A percentile compares a stretch with the other conserved stretches of the same genome.
Evolutionary conservation across 164 flowering plant genomes (phyloP).

Genomic region (Tinospora cordifolia): DNA sequence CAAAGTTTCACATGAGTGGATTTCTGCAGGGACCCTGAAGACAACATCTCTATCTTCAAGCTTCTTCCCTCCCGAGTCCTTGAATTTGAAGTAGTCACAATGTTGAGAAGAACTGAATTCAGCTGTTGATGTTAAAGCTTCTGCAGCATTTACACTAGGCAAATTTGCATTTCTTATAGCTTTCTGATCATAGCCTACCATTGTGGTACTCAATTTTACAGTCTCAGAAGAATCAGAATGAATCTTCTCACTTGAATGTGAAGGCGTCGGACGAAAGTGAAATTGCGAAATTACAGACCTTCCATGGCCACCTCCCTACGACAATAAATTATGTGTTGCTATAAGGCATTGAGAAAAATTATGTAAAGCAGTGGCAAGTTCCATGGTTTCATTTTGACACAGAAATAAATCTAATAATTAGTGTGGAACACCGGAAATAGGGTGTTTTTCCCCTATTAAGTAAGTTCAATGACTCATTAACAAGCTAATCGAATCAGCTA

Average conservation of each 20-base stretch:
- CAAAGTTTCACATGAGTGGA: conserved; percentile 9
- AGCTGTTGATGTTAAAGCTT: conserved; percentile 8
- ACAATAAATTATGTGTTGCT: not conserved
- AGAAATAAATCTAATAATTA: too few species aligned
- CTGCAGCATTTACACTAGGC: not conserved
- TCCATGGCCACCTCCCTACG: conserved; percentile 27
- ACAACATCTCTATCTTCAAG: conserved; percentile 18
- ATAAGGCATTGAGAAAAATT: too few species aligned
- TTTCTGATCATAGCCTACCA: conserved; percentile 14
- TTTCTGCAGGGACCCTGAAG: conserved; percentile 18
- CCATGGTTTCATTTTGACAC: too few species aligned
- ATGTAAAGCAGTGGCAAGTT: too few species aligned
- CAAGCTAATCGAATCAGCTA: too few species aligned
- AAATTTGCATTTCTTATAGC: conserved; percentile 6
- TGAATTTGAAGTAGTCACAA: conserved; percentile 13
- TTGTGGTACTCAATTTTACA: conserved; percentile 7
- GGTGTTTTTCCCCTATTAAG: too few species aligned
- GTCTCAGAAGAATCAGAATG: conserved; percentile 20
- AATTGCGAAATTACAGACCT: conserved; percentile 19
- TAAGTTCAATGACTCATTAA: too few species aligned
- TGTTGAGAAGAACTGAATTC: conserved; percentile 17
- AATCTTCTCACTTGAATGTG: conserved; percentile 23
- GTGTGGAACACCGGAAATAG: too few species aligned
- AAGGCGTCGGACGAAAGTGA: conserved; percentile 16
- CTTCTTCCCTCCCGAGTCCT: conserved; percentile 14